Evolutionary conservation across 805 yeast genomes (phyloP).

Genomic region (Starmerella apis): DNA sequence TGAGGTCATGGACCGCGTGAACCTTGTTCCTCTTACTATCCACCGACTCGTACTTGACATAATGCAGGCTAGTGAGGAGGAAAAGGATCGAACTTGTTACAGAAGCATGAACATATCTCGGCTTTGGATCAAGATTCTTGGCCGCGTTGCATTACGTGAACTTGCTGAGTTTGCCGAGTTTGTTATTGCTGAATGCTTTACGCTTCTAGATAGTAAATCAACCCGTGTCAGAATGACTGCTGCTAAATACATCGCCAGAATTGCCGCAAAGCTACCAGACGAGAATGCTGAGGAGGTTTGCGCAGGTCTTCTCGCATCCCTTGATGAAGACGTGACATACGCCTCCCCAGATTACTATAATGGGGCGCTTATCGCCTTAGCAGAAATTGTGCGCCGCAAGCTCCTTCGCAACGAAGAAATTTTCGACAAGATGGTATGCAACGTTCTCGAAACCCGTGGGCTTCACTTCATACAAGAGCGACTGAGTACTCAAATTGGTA

Average conservation of each 20-base stretch:
- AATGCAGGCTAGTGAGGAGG: background rate
- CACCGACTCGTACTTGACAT: background rate
- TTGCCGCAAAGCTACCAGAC: slow-evolving; percentile 32
- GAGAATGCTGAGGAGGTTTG: slow-evolving; percentile 29
- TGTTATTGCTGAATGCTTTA: slow-evolving; percentile 43
- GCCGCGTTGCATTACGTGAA: slow-evolving; percentile 34
- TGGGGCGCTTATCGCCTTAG: slow-evolving; percentile 48
- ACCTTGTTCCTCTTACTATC: slow-evolving; percentile 1
- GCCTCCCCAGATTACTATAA: slow-evolving; percentile 36
- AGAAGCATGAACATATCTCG: background rate
- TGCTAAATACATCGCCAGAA: slow-evolving; percentile 54
- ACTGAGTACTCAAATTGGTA: slow-evolving; percentile 46
- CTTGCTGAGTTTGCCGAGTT: slow-evolving; percentile 31
- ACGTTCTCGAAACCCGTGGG: slow-evolving; percentile 36
- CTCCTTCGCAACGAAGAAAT: slow-evolving; percentile 13
- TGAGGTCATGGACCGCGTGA: slow-evolving; percentile 13
- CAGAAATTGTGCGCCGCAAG: slow-evolving; percentile 36
- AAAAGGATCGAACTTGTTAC: background rate
- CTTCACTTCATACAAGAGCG: slow-evolving; percentile 50
- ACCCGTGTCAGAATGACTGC: slow-evolving; percentile 51
- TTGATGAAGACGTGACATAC: slow-evolving; percentile 17
- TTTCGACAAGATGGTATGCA: slow-evolving; percentile 9
- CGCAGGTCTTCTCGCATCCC: slow-evolving; percentile 27
- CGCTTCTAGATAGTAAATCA: slow-evolving; percentile 39
- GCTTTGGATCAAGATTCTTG: slow-evolving; percentile 31